Percentiles rank a stretch among this genome's conserved stretches.
phyloP scores from a whole-genome alignment of 441 rosid genomes.

The Omphalea diandra region DNA sequence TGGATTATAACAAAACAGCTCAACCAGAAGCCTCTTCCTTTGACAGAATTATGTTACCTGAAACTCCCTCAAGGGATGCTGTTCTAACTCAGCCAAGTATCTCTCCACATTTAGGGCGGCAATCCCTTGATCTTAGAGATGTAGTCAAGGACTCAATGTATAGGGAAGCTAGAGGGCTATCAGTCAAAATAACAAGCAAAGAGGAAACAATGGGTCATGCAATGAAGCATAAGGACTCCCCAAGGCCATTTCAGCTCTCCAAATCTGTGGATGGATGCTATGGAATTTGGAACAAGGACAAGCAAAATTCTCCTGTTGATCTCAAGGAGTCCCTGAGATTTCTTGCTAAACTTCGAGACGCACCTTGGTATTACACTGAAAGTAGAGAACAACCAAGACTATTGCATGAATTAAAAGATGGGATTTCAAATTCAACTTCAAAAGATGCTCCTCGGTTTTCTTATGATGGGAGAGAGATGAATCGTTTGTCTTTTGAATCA shows the following conservation, averaged over 20 bases:
- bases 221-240: constrained; percentile 64
- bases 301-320: constrained; percentile 53
- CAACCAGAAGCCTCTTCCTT: constrained; percentile 57
- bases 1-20: constrained; percentile 49
- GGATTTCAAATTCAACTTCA: constrained; percentile 32
- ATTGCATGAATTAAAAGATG: constrained; percentile 38
- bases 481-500: constrained; percentile 62
- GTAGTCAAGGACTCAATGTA: constrained; percentile 90
- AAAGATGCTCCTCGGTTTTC: constrained; percentile 65
- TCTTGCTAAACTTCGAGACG: constrained; percentile 58
- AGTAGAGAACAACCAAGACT: constrained; percentile 42
- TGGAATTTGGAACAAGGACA: constrained; percentile 36
- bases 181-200: constrained; percentile 42
- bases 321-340: constrained; percentile 65
- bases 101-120: constrained; percentile 50
- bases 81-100: constrained; percentile 45
- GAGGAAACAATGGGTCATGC: constrained; percentile 42
- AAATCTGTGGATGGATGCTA: constrained; percentile 36
- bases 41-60: constrained; percentile 59
- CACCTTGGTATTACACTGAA: constrained; percentile 56
- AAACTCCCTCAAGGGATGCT: constrained; percentile 56
- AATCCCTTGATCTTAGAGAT: constrained; percentile 68
- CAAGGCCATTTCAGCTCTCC: constrained; percentile 50
- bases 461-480: constrained; percentile 56
- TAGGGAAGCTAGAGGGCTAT: constrained; percentile 70